A percentile compares a stretch with the other conserved stretches of the same genome.
These are phyloP conservation scores for Pisolithus tinctorius DNA, from an alignment of 768 basidiomycete genomes.

Conservation along the genomic window DNA sequence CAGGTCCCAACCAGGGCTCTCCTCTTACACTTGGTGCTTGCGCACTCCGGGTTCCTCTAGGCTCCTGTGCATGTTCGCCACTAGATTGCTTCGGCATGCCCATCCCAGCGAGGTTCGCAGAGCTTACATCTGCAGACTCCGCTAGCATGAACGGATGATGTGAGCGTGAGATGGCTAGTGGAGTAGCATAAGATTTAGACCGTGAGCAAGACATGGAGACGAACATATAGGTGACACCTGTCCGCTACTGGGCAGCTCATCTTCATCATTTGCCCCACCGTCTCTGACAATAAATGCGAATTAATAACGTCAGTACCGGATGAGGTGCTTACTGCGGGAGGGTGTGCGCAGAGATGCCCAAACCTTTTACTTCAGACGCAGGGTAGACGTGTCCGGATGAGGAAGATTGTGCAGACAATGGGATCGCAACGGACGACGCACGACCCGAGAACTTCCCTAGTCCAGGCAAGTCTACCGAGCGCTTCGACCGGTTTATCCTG, in stretches of 20 bases:
- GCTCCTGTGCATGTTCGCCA: background rate
- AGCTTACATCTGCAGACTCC: slow-evolving; percentile 24
- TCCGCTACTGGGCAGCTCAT: slow-evolving; percentile 70
- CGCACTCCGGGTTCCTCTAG: background rate
- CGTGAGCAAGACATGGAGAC: slow-evolving; percentile 11
- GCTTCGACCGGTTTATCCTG: slow-evolving; percentile 31
- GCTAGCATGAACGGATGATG: slow-evolving; percentile 19
- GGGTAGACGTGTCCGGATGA: slow-evolving; percentile 25
- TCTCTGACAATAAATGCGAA: slow-evolving; percentile 16
- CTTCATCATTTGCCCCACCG: slow-evolving; percentile 39
- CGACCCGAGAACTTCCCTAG: slow-evolving; percentile 17
- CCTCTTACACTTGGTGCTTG: background rate
- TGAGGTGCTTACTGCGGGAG: slow-evolving; percentile 30
- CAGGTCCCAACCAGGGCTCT: slow-evolving; percentile 4
- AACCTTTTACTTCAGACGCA: slow-evolving; percentile 19
- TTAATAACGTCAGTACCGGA: background rate
- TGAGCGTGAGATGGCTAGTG: slow-evolving; percentile 19
- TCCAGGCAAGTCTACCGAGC: slow-evolving; percentile 19
- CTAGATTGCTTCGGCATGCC: slow-evolving; percentile 9
- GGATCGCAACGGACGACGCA: slow-evolving; percentile 23
- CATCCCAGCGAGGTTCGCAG: slow-evolving; percentile 15
- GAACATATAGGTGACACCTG: slow-evolving; percentile 67
- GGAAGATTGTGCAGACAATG: slow-evolving; percentile 29
- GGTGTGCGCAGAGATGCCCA: slow-evolving; percentile 33
- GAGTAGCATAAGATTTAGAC: background rate